Evolutionary conservation across 2,329 filamentous ascomycete genomes (phyloP), one percentile per base, ranked within the genome.

Genomic region (Colletotrichum magnum): DNA sequence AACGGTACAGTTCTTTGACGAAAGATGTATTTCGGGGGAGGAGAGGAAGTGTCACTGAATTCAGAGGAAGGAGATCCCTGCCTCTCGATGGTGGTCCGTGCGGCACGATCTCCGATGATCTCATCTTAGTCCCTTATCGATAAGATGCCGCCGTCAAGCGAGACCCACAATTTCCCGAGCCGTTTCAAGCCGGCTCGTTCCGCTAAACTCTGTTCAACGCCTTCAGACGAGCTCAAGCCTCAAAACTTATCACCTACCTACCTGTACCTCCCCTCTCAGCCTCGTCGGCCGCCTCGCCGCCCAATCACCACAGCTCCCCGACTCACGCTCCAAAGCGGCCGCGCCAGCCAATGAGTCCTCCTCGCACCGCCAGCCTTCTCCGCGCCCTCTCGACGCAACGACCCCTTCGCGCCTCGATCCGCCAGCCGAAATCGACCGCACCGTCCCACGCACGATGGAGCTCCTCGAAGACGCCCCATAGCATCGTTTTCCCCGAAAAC

Each of bases 141-240:
- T 65, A 56, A 59, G 61, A n/a, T 66, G 51, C 61, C 62, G 61
- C 50, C 16, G 41, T 52, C 47, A 39, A 28, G 43, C 26, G 15
- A 36, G 15, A 16, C 21, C 36, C 58, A 52, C 32, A 18, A 3
- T 15, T 26, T 15, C 16, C 16, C 24, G 48, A 18, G 21, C 61
- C 63, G 51, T 54, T 24, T 26, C 12, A 13, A 48, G n/a, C 32
- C 50, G 61, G 66, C 56, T 64, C 61, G 61, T 65, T 58, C 66
- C 66, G 43, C 43, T 15, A 65, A 60, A 69, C 43, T 59, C 36
- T 66, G 50, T 69, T 56, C 41, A 48, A 64, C 32, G 61, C 53
- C 53, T 50, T 45, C 41, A 15, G 59, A 43, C 9, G 58, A 64
- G 7, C 7, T 6, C 32, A 6, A 36, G 7, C 32, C 6, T 36